Evolutionary conservation across 495 filamentous ascomycete species (phyloP), one percentile per base, ranked within the genome.

Genomic region (Talaromyces adpressus): DNA sequence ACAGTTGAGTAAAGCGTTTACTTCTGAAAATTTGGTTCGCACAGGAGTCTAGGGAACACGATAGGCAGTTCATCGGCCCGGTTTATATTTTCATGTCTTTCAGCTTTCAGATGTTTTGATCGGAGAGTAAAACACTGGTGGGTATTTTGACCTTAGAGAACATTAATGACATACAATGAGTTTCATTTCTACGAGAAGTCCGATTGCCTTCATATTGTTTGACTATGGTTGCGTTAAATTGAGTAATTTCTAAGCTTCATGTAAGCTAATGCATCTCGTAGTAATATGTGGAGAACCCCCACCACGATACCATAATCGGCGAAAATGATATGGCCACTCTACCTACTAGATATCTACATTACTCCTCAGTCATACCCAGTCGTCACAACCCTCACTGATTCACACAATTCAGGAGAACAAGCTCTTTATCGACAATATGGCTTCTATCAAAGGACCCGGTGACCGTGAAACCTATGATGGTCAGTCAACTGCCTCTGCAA

Each of bases 1-100:
- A 98, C 94, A 51, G 94, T 98, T 61, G 94, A 98, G 84, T 98
- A 91, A 80, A 79, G 12, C n/a, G 22, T 52, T 22, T 52, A 11
- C 8, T 39, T 53, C 41, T 59, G 34, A 49, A n/a, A n/a, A 27
- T 32, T 36, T 25, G 27, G 56, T 58, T 58, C 30, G 56, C 56
- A 4, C 56, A 36, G 56, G 56, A 58, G 56, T 58, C 27, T 52
- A 53, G 23, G 60, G 30, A 22, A 41, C 30, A 62, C 25, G 41
- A 62, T 53, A 53, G 60, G 60, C 12, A 53, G 29, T 62, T 62
- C 22, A 54, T 54, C 23, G 59, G 36, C 36, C 23, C 41, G 16
- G 41, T 22, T 61, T 20, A 49, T 45, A 34, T 59, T 59, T 59
- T n/a, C 57, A 20, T 60, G 34, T 47, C 14, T 60, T 52, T 62